Conservation (phyloP, 78 protist genomes). For the Emiliania huxleyi region DNA sequence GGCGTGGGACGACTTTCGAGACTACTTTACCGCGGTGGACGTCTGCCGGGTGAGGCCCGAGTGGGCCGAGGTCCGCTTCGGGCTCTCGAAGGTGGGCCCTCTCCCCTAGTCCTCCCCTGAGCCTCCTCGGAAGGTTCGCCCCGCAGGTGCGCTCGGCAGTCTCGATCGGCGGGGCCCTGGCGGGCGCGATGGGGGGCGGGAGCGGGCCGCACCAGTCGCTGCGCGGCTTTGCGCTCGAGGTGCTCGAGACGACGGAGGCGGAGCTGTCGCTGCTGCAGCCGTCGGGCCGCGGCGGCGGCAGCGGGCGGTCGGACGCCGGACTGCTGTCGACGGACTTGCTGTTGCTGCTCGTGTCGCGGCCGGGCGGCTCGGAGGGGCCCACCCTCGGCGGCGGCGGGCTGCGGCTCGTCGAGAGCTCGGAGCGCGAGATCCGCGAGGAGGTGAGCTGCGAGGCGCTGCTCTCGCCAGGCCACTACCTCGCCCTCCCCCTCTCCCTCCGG, state of each 20-base stretch:
- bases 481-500: neutral
- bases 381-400: neutral
- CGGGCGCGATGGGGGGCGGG: neutral
- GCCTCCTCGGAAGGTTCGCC: no score
- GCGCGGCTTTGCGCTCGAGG: neutral
- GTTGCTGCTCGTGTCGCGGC: neutral
- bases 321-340: neutral
- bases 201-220: no score
- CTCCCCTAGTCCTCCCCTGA: no score
- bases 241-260: neutral
- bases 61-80: neutral
- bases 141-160: no score
- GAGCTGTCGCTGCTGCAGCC: neutral
- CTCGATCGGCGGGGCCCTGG: neutral
- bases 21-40: neutral
- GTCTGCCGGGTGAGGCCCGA: conserved; percentile 9
- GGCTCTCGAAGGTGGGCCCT: no score
- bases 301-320: neutral
- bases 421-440: neutral
- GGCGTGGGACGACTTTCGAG: neutral
- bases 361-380: neutral
- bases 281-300: neutral
- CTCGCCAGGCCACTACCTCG: neutral
- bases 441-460: neutral
- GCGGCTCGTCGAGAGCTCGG: neutral